Percentiles rank a stretch among this genome's conserved stretches.
Conservation (phyloP, 2,329 filamentous ascomycete genomes). For the Colletotrichum sp. region DNA sequence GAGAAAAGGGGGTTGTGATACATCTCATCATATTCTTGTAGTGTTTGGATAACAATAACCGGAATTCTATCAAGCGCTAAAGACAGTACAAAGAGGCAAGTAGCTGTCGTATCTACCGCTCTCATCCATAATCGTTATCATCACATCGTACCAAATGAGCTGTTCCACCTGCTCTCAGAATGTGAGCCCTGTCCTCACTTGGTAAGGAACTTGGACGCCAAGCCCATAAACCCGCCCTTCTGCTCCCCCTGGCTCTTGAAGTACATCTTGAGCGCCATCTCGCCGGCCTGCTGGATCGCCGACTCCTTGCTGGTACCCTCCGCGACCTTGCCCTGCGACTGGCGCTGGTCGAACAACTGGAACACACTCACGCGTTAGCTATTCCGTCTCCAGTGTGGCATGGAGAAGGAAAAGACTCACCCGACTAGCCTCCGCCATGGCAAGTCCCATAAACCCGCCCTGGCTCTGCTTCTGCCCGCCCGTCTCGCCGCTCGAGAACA, state of each 20-base stretch:
- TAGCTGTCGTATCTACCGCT: neutral
- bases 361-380: neutral
- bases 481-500: conserved; percentile 68
- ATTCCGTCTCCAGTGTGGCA: neutral
- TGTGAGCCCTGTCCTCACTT: neutral
- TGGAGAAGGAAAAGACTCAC: conserved; percentile 39
- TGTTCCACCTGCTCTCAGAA: neutral
- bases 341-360: conserved; percentile 66
- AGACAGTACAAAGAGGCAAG: neutral
- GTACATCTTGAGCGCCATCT: conserved; percentile 92
- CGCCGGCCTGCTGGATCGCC: conserved; percentile 77
- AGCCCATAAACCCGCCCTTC: conserved; percentile 52
- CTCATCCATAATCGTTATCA: neutral
- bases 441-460: conserved; percentile 82
- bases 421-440: conserved; percentile 87
- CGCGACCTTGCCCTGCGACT: conserved; percentile 56
- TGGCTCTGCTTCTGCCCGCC: conserved; percentile 61
- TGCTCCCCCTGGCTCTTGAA: conserved; percentile 74
- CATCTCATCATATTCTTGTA: neutral
- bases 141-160: neutral
- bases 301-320: conserved; percentile 77
- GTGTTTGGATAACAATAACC: neutral
- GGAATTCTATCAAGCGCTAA: neutral
- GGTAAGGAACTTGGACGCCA: conserved; percentile 53
- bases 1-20: neutral